Conservation (phyloP, 2,329 filamentous ascomycete genomes). For the Orbilia javanica region DNA sequence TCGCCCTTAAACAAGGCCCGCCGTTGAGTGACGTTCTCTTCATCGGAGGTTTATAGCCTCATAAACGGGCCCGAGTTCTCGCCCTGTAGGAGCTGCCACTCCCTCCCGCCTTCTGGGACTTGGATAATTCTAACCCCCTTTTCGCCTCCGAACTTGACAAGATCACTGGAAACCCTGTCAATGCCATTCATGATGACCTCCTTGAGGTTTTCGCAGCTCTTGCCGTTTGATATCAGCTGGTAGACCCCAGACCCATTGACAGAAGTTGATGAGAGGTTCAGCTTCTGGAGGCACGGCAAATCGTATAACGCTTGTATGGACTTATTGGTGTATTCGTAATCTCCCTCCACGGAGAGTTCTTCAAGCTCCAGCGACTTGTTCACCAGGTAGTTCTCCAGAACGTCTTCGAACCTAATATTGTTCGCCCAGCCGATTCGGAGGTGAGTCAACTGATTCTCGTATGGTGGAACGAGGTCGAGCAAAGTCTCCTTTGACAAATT, state of each 20-base stretch:
- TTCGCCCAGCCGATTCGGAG: constrained; percentile 42
- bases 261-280: constrained; percentile 41
- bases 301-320: constrained; percentile 26
- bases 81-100: constrained; percentile 35
- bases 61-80: constrained; percentile 38
- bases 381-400: constrained; percentile 18
- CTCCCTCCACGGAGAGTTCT: constrained; percentile 49
- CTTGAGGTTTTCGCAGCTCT: constrained; percentile 29
- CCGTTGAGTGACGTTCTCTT: neutral
- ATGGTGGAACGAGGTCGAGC: constrained; percentile 32
- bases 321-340: constrained; percentile 38
- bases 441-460: constrained; percentile 33
- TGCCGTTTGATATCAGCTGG: constrained; percentile 37
- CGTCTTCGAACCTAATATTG: constrained; percentile 24
- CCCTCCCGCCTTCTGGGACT: constrained; percentile 27
- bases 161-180: constrained; percentile 39
- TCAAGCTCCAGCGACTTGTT: constrained; percentile 11
- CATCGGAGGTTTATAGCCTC: constrained; percentile 1
- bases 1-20: neutral
- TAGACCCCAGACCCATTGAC: constrained; percentile 35
- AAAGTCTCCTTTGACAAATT: constrained; percentile 7
- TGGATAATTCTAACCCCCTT: constrained; percentile 41
- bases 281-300: constrained; percentile 5
- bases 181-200: constrained; percentile 48
- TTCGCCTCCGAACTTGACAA: constrained; percentile 11